phyloP scores from a whole-genome alignment of 2,329 filamentous ascomycete species.

The Pleurostoma richardsiae region DNA sequence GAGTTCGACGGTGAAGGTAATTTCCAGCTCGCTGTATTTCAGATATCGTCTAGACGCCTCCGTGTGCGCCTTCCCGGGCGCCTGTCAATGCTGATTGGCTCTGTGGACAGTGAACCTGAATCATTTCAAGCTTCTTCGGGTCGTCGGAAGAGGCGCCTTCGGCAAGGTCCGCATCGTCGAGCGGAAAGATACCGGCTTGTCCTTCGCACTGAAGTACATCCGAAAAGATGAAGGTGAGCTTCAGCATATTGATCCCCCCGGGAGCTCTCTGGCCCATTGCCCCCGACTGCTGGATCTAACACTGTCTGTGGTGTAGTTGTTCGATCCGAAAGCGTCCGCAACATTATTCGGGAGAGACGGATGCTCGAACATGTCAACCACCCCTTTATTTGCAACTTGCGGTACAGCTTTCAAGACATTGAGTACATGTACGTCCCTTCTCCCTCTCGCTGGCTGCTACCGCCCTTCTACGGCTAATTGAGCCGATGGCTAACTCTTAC shows the following conservation, averaged over 20 bases:
- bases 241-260: background rate
- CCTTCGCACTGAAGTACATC: constrained; percentile 97
- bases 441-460: constrained; percentile 5
- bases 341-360: constrained; percentile 93
- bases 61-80: no score
- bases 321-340: constrained; percentile 93
- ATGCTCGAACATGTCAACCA: constrained; percentile 99
- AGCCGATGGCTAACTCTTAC: constrained; percentile 11
- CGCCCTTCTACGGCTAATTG: background rate
- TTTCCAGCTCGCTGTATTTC: constrained; percentile 4
- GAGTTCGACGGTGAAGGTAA: constrained; percentile 89
- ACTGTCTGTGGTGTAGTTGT: constrained; percentile 59
- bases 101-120: constrained; percentile 76
- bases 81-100: background rate
- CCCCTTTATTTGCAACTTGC: constrained; percentile 95
- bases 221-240: constrained; percentile 90
- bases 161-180: constrained; percentile 98
- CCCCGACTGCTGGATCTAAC: constrained; percentile 1
- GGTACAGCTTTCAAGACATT: constrained; percentile 98
- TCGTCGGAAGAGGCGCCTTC: constrained; percentile 96
- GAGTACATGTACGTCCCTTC: constrained; percentile 78
- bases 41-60: no score
- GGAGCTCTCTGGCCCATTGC: background rate
- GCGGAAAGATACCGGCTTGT: constrained; percentile 88
- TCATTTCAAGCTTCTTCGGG: constrained; percentile 90